phyloP scores from a whole-genome alignment of 306 rosid genomes.

The Prunus mongolica region DNA sequence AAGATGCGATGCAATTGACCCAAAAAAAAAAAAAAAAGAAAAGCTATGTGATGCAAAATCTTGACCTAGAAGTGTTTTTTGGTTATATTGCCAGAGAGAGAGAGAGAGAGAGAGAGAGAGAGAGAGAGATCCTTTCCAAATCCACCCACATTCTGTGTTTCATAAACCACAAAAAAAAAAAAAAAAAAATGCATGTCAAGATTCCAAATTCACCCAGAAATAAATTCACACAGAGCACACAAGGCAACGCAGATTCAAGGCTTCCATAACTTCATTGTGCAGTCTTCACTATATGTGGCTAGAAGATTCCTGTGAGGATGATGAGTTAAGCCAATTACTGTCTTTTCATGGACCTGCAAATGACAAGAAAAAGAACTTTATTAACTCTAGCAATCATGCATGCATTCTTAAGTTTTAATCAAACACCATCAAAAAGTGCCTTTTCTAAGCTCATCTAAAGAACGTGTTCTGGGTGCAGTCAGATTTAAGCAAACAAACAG shows the following conservation, averaged over 20 bases:
- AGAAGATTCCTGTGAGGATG: slow-evolving; percentile 98
- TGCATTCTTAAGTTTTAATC: not conserved
- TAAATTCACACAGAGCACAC: slow-evolving; percentile 3
- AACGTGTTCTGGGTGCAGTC: not conserved
- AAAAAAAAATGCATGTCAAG: not conserved
- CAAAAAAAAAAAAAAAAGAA: too few relatives aligned
- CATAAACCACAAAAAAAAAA: not conserved
- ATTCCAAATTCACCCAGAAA: not conserved
- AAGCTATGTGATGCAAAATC: too few relatives aligned
- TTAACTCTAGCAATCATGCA: not conserved
- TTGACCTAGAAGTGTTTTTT: too few relatives aligned
- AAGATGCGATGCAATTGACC: too few relatives aligned
- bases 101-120: not conserved
- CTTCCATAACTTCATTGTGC: slow-evolving; percentile 95
- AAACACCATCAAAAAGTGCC: not conserved
- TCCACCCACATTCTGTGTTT: not conserved
- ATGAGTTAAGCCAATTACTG: slow-evolving; percentile 83
- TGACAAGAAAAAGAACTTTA: not conserved
- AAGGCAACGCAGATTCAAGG: slow-evolving; percentile 42
- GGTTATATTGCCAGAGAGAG: too few relatives aligned
- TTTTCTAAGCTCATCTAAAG: not conserved
- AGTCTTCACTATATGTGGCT: slow-evolving; percentile 80
- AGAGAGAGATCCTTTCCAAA: not conserved
- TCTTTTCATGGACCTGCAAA: slow-evolving; percentile 91
- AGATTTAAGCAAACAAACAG: not conserved